Conservation (phyloP, 2,329 filamentous ascomycete genomes). For the Bipolaris bicolor region DNA sequence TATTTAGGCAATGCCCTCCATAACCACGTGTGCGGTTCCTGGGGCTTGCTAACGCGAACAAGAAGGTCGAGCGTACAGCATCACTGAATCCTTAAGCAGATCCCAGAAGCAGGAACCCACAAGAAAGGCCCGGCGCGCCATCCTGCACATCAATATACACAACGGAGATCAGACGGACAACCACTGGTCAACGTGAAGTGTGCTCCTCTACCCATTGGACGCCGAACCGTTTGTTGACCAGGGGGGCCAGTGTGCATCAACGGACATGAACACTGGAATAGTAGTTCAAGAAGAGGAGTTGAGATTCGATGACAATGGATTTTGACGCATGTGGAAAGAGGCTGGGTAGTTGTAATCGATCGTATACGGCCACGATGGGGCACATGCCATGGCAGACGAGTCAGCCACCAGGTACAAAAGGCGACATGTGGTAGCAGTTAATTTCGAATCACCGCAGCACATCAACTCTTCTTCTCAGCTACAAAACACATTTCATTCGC, state of each 20-base stretch:
- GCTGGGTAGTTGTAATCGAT: conserved; percentile 3
- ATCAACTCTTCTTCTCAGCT: not conserved
- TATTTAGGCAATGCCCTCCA: not conserved
- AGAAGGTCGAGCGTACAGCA: conserved; percentile 30
- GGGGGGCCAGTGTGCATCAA: not conserved
- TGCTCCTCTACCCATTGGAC: conserved; percentile 13
- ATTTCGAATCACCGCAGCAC: conserved; percentile 1
- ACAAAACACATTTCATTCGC: not conserved
- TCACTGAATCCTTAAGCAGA: conserved; percentile 11
- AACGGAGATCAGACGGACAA: conserved; percentile 1
- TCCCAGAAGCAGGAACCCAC: conserved; percentile 15
- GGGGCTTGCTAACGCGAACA: conserved; percentile 25
- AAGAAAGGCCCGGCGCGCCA: conserved; percentile 21
- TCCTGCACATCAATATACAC: conserved; percentile 15
- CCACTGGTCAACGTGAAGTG: conserved; percentile 20
- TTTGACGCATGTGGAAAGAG: conserved; percentile 6
- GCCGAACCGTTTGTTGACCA: not conserved
- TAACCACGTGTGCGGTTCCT: conserved; percentile 12
- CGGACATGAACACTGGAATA: conserved; percentile 14
- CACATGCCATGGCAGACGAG: not conserved
- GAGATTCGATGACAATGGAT: conserved; percentile 6
- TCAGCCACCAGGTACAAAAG: conserved; percentile 13
- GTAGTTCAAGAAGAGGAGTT: conserved; percentile 2
- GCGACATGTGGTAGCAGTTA: not conserved
- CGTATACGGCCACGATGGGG: not conserved